Evolutionary conservation across 2,329 filamentous ascomycete genomes (phyloP).

Genomic region (Colletotrichum plurivorum): DNA sequence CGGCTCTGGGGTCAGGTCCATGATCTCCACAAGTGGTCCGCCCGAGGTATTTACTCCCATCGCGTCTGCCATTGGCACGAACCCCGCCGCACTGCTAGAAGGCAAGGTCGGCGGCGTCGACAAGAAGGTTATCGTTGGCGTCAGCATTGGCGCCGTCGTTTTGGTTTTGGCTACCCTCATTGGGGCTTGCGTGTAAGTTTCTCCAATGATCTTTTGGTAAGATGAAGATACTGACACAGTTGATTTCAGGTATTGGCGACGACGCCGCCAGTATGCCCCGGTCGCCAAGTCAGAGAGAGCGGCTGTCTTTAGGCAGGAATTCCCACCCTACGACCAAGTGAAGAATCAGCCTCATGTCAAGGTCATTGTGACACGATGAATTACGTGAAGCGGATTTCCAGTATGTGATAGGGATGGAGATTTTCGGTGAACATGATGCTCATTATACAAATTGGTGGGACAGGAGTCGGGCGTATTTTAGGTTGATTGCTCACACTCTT

Average conservation of each 20-base stretch:
- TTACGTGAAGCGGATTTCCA: too few relatives aligned
- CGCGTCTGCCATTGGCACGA: background rate
- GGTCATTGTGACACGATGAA: background rate
- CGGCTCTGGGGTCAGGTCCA: slow-evolving; percentile 6
- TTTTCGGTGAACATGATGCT: background rate
- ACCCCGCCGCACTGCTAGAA: slow-evolving; percentile 7
- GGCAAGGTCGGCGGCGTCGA: slow-evolving; percentile 50
- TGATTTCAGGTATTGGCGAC: slow-evolving; percentile 1
- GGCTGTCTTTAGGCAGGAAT: background rate
- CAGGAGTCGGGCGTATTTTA: too few relatives aligned
- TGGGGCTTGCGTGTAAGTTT: slow-evolving; percentile 35
- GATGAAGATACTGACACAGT: background rate
- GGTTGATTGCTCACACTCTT: too few relatives aligned
- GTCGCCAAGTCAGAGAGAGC: slow-evolving; percentile 6
- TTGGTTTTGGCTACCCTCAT: slow-evolving; percentile 52
- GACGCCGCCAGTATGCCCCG: background rate
- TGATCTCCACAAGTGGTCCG: slow-evolving; percentile 17
- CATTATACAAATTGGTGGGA: background rate
- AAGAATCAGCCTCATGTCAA: slow-evolving; percentile 5
- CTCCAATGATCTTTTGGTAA: background rate
- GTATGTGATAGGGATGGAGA: too few relatives aligned
- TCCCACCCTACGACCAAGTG: background rate
- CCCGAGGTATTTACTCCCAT: slow-evolving; percentile 16
- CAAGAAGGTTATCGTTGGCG: slow-evolving; percentile 63
- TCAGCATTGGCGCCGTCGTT: slow-evolving; percentile 62